Percentiles rank a stretch among this genome's conserved stretches.
Evolutionary conservation across 1,284 basidiomycete genomes (phyloP).

Genomic region (Fomitopsis betulina): DNA sequence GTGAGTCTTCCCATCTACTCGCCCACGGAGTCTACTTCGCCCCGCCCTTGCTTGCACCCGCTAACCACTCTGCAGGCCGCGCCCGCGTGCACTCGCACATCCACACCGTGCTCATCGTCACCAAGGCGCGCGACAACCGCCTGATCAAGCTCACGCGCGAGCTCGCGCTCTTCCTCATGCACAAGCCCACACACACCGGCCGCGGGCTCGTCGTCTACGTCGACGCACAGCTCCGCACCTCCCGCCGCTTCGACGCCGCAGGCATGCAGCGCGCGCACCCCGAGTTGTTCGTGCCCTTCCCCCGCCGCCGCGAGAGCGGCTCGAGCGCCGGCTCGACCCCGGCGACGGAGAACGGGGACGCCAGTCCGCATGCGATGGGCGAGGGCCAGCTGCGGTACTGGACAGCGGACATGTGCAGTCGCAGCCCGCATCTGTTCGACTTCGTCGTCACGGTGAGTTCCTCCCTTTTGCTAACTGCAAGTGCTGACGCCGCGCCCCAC

Average conservation of each 20-base stretch:
- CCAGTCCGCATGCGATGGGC: constrained; percentile 55
- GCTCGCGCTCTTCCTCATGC: constrained; percentile 93
- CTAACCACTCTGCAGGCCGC: constrained; percentile 61
- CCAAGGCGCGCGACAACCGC: constrained; percentile 96
- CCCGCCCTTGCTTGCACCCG: background rate
- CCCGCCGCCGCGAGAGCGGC: constrained; percentile 52
- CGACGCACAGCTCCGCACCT: constrained; percentile 88
- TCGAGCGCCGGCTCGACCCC: constrained; percentile 52
- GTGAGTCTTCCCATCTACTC: constrained; percentile 42
- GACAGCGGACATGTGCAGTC: constrained; percentile 95
- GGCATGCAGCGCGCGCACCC: constrained; percentile 87
- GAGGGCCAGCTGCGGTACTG: constrained; percentile 96
- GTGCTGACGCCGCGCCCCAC: constrained; percentile 3
- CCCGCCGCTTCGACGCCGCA: constrained; percentile 91
- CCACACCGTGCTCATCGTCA: constrained; percentile 93
- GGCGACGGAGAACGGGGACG: constrained; percentile 31
- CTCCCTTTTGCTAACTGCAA: background rate
- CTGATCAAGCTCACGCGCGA: constrained; percentile 94
- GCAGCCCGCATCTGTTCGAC: constrained; percentile 92
- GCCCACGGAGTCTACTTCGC: too few species aligned
- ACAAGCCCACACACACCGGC: constrained; percentile 57
- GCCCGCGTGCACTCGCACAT: constrained; percentile 90
- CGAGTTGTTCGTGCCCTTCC: constrained; percentile 80
- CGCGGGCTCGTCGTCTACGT: constrained; percentile 90
- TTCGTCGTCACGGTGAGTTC: constrained; percentile 90